Evolutionary conservation across 257 asterid species (phyloP).

Genomic region (Nicotiana sylvestris): DNA sequence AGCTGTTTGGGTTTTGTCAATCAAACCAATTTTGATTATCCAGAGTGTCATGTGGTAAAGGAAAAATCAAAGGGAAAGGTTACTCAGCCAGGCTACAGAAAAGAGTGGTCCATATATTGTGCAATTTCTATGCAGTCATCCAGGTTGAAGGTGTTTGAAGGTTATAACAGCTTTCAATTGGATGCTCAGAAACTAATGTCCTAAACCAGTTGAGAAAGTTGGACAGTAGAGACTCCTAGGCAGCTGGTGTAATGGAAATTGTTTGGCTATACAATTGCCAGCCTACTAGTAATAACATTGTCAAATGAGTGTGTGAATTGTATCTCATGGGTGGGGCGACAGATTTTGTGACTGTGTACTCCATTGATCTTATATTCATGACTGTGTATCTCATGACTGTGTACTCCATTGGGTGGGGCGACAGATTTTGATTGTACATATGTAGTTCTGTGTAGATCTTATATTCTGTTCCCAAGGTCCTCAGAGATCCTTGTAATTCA

Average conservation of each 20-base stretch:
- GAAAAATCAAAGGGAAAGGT: not conserved
- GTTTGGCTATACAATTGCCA: not conserved
- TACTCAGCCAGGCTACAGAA: not conserved
- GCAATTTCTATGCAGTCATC: not conserved
- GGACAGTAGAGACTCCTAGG: not conserved
- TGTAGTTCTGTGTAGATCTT: constrained; percentile 9
- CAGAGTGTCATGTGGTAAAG: not conserved
- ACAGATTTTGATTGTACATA: constrained; percentile 18
- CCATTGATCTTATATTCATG: not conserved
- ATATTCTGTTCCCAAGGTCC: constrained; percentile 3
- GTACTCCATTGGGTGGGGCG: constrained; percentile 3
- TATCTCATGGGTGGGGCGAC: constrained; percentile 13
- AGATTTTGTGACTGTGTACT: constrained; percentile 16
- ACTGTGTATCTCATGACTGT: not conserved
- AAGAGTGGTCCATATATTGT: not conserved
- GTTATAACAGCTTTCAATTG: not conserved
- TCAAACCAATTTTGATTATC: not conserved
- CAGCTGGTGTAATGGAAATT: not conserved
- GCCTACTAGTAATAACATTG: not conserved
- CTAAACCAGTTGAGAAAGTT: not conserved
- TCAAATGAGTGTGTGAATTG: not conserved
- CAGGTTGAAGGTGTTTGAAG: not conserved
- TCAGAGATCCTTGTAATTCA: constrained; percentile 6
- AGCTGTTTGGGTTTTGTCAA: not conserved
- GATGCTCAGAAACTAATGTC: not conserved